Evolutionary conservation across 1,139 yeast species (phyloP).

Genomic region (Lodderomyces elongisporus): DNA sequence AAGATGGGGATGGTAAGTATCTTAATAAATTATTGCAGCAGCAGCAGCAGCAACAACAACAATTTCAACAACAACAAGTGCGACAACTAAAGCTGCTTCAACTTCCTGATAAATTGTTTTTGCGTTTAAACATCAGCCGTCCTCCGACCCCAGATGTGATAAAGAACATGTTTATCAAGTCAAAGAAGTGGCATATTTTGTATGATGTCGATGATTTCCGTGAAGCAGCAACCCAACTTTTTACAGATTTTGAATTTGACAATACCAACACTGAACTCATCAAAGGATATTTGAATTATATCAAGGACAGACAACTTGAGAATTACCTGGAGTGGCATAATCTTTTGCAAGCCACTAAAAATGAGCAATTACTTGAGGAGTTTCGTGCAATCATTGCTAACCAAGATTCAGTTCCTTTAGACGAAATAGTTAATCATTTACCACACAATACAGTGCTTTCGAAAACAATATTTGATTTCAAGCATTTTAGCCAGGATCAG

Average conservation of each 20-base stretch:
- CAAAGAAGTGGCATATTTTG: constrained; percentile 10
- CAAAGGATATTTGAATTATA: constrained; percentile 25
- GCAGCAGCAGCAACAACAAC: constrained; percentile 2
- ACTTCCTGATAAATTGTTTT: no score
- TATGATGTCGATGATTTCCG: constrained; percentile 4
- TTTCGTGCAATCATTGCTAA: constrained; percentile 21
- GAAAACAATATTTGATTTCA: constrained; percentile 25
- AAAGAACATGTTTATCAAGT: constrained; percentile 8
- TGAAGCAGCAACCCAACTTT: not conserved
- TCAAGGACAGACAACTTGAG: constrained; percentile 2
- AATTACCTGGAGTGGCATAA: constrained; percentile 15
- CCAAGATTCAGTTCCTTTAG: constrained; percentile 13
- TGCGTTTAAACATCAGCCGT: no score
- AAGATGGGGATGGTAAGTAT: constrained; percentile 7
- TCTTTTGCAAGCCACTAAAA: constrained; percentile 17
- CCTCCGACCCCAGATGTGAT: constrained; percentile 54
- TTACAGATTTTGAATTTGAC: constrained; percentile 25
- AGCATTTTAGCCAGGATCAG: constrained; percentile 10
- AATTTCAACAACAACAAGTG: no score
- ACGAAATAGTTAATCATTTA: constrained; percentile 20
- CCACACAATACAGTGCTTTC: constrained; percentile 28
- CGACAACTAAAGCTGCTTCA: constrained; percentile 3
- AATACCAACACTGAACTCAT: constrained; percentile 26
- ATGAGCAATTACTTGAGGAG: constrained; percentile 12
- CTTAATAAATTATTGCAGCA: constrained; percentile 11